Conservation (phyloP, 345 rosid species). For the Aethionema arabicum region DNA sequence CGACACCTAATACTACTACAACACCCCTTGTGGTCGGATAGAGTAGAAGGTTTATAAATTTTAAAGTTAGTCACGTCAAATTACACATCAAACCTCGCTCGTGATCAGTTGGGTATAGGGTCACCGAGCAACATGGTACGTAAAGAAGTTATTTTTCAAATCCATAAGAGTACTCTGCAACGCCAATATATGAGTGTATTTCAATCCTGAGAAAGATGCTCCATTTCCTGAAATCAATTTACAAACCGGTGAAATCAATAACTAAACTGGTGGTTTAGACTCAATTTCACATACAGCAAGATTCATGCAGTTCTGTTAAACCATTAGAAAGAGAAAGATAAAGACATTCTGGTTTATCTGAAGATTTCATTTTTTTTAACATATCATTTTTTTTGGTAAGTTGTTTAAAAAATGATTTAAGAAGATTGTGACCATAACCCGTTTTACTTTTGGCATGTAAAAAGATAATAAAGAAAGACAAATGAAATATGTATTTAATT, state of each 20-base stretch:
- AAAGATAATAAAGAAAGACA: no score
- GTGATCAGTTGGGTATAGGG: constrained; percentile 59
- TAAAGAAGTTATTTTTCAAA: constrained; percentile 52
- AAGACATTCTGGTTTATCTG: constrained; percentile 56
- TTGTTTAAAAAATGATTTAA: no score
- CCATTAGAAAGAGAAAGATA: constrained; percentile 60
- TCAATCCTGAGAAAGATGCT: constrained; percentile 70
- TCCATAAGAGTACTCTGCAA: constrained; percentile 81
- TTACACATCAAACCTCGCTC: no score
- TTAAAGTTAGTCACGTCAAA: no score
- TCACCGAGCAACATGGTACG: constrained; percentile 58
- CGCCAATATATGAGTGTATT: constrained; percentile 75
- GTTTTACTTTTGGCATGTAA: no score
- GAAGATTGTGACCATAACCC: no score
- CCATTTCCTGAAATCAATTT: constrained; percentile 71
- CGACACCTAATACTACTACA: no score
- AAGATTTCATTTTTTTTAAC: no score
- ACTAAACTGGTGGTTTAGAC: constrained; percentile 48
- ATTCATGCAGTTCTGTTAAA: constrained; percentile 50
- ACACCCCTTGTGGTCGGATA: no score
- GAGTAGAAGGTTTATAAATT: no score
- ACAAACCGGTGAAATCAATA: constrained; percentile 50
- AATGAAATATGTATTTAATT: no score
- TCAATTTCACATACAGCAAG: constrained; percentile 48
- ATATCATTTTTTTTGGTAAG: no score